These are phyloP conservation scores for Penicillium italicum DNA, from an alignment of 2,329 filamentous ascomycete species.

Conservation along the genomic window DNA sequence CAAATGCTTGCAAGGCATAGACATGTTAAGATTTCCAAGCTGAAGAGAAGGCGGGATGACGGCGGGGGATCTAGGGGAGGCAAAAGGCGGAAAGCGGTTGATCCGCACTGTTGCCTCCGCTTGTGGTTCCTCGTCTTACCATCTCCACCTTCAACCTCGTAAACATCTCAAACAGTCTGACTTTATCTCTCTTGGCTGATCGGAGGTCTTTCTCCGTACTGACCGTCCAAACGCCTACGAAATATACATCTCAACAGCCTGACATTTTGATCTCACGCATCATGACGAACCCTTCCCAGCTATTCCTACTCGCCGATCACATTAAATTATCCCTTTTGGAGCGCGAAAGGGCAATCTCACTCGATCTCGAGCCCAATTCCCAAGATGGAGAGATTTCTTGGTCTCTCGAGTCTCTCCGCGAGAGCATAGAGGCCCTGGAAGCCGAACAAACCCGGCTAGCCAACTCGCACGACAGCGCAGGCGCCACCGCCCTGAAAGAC, in stretches of 20 bases:
- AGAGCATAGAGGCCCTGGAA: conserved; percentile 70
- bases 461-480: conserved; percentile 50
- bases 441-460: conserved; percentile 61
- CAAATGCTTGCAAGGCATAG: neutral
- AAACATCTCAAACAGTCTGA: neutral
- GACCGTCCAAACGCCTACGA: neutral
- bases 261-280: conserved; percentile 17
- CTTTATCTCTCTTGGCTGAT: conserved; percentile 2
- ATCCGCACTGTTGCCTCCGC: conserved; percentile 19
- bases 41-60: conserved; percentile 14
- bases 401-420: conserved; percentile 79
- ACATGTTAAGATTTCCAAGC: neutral
- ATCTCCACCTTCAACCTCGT: conserved; percentile 5
- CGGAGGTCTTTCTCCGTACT: conserved; percentile 6
- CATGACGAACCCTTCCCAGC: conserved; percentile 62
- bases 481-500: conserved; percentile 55
- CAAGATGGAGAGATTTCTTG: conserved; percentile 87
- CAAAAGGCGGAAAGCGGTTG: conserved; percentile 24
- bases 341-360: conserved; percentile 76
- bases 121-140: conserved; percentile 12
- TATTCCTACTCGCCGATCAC: conserved; percentile 91
- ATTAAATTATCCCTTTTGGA: conserved; percentile 94
- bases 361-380: conserved; percentile 72
- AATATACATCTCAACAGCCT: neutral
- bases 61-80: conserved; percentile 12